Conservation (phyloP, 2,329 filamentous ascomycete species). For the Cladosporium sp. region DNA sequence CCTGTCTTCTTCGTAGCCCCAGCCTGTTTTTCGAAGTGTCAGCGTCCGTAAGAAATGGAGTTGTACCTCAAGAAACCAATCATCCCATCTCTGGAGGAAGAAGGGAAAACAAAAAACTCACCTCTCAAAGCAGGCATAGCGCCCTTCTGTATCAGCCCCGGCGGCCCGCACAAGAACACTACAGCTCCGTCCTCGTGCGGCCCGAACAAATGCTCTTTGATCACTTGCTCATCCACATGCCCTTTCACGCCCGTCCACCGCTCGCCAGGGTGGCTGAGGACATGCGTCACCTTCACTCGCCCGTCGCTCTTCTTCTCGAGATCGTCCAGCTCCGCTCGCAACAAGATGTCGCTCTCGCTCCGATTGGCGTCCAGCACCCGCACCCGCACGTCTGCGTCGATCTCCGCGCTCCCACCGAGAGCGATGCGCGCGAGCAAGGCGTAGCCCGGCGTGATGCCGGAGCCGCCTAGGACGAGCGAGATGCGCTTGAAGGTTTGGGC, state of each 20-base stretch:
- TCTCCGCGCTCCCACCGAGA: conserved; percentile 19
- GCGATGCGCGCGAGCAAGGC: conserved; percentile 50
- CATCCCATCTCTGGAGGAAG: too few relatives aligned
- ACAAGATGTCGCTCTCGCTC: conserved; percentile 49
- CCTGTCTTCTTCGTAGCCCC: conserved; percentile 48
- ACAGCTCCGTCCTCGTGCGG: conserved; percentile 43
- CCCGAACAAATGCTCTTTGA: conserved; percentile 45
- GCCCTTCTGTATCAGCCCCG: conserved; percentile 54
- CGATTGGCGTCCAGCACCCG: conserved; percentile 52
- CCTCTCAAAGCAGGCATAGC: conserved; percentile 49
- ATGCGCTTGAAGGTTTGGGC: conserved; percentile 46
- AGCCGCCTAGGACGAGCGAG: conserved; percentile 52
- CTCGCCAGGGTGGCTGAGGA: conserved; percentile 48
- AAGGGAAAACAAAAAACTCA: neutral
- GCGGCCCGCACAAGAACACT: conserved; percentile 53
- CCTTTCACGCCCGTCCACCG: conserved; percentile 50
- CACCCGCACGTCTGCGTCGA: conserved; percentile 38
- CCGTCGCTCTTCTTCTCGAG: conserved; percentile 42
- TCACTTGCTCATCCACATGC: conserved; percentile 44
- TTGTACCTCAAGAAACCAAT: too few relatives aligned
- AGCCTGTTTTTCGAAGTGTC: conserved; percentile 28
- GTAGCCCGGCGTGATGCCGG: conserved; percentile 55
- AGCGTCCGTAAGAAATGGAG: too few relatives aligned
- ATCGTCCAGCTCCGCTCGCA: conserved; percentile 45
- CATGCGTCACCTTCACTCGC: conserved; percentile 48